A percentile compares a stretch with the other conserved stretches of the same genome.
phyloP scores from a whole-genome alignment of 2,329 filamentous ascomycete species.

The Fusarium nelsonii region DNA sequence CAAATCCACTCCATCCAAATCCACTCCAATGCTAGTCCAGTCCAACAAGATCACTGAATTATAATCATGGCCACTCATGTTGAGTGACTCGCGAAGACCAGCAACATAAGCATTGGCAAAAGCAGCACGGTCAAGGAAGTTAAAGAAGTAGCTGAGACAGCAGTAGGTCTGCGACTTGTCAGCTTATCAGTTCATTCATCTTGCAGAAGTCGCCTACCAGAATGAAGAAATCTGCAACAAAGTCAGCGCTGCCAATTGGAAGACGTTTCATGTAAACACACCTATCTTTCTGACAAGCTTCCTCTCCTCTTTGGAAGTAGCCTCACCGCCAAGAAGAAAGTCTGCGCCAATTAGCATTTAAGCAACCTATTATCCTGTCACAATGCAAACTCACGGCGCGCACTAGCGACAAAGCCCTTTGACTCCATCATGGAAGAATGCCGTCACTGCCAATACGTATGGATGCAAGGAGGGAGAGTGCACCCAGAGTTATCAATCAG shows the following conservation, averaged over 20 bases:
- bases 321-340: conserved; percentile 27
- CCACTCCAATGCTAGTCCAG: too few relatives aligned
- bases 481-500: not conserved
- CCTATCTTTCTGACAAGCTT: conserved; percentile 49
- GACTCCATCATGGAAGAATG: conserved; percentile 2
- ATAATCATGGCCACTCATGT: conserved; percentile 57
- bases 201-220: conserved; percentile 20
- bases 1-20: too few relatives aligned
- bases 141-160: conserved; percentile 54
- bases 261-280: not conserved
- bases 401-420: not conserved
- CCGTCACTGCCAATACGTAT: not conserved
- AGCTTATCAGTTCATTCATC: accelerated
- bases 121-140: conserved; percentile 53
- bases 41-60: too few relatives aligned
- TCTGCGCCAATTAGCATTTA: not conserved
- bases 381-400: conserved; percentile 1
- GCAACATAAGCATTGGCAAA: conserved; percentile 59
- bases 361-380: accelerated
- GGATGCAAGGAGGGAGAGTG: not conserved
- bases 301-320: conserved; percentile 44
- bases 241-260: accelerated
- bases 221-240: conserved; percentile 50
- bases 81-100: conserved; percentile 59
- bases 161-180: conserved; percentile 48